Percentiles rank a stretch among this genome's conserved stretches.
These are phyloP conservation scores for Oryza brachyantha DNA, from an alignment of 176 grass and related monocot genomes.

Conservation along the genomic window DNA sequence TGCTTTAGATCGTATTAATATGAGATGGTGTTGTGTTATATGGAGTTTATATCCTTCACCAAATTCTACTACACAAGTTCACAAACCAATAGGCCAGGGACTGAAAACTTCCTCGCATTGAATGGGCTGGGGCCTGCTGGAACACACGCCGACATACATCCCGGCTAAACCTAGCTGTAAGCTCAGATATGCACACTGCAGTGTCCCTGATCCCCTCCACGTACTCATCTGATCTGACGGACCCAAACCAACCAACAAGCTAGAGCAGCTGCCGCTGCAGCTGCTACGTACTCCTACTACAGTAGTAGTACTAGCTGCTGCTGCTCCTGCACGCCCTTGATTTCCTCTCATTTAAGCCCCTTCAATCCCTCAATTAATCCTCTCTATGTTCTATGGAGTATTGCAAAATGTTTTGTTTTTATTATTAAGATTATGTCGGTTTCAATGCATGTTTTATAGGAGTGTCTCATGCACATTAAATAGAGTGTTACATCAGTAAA, in stretches of 20 bases:
- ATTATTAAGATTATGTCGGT: too few species aligned
- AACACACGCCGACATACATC: constrained; percentile 27
- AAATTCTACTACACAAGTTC: too few species aligned
- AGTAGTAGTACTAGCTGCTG: not conserved
- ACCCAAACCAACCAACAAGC: not conserved
- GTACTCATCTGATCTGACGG: not conserved
- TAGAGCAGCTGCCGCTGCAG: not conserved
- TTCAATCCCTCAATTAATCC: not conserved
- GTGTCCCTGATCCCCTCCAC: not conserved
- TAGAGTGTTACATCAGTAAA: too few species aligned
- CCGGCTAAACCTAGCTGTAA: constrained; percentile 22
- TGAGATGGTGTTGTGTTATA: too few species aligned
- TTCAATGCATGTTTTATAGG: too few species aligned
- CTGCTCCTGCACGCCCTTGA: not conserved
- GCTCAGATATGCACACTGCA: constrained; percentile 2
- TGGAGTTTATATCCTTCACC: too few species aligned
- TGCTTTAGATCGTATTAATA: too few species aligned
- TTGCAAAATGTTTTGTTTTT: too few species aligned
- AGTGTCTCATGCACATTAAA: too few species aligned
- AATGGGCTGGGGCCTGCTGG: constrained; percentile 19
- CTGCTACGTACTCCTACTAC: not conserved
- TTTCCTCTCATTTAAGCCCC: constrained; percentile 40
- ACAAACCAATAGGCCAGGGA: too few species aligned
- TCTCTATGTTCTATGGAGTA: too few species aligned
- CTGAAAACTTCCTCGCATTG: not conserved